These are phyloP conservation scores for Avena sativa DNA, from an alignment of 176 grass and related monocot genomes.

Conservation along the genomic window DNA sequence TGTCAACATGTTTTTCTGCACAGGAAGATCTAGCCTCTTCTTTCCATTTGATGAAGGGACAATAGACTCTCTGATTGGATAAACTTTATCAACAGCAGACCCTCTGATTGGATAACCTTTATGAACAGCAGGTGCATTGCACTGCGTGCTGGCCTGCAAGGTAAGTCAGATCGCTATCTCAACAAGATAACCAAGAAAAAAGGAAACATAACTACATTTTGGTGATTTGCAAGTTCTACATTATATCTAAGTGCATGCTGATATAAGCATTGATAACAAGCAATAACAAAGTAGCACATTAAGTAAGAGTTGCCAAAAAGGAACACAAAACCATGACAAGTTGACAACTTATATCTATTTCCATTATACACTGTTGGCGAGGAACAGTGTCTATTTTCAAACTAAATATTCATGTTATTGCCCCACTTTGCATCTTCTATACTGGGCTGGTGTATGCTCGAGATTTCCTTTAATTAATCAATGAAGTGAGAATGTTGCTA, in stretches of 20 bases:
- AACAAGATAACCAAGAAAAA: conserved; percentile 32
- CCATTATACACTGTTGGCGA: background rate
- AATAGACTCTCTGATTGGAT: conserved; percentile 51
- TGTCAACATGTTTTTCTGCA: conserved; percentile 92
- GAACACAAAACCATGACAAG: background rate
- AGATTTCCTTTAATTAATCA: conserved; percentile 20
- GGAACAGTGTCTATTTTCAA: background rate
- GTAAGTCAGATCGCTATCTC: conserved; percentile 8
- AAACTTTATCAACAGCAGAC: conserved; percentile 40
- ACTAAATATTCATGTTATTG: background rate
- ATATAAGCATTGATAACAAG: background rate
- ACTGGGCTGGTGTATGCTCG: background rate
- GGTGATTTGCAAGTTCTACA: conserved; percentile 3
- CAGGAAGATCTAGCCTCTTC: conserved; percentile 80
- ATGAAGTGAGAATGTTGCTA: conserved; percentile 9
- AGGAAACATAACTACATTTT: conserved; percentile 8
- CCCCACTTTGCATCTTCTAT: background rate
- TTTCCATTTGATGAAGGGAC: conserved; percentile 60
- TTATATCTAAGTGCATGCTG: conserved; percentile 13
- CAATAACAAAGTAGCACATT: conserved; percentile 28
- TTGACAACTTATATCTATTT: conserved; percentile 9
- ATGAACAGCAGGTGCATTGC: conserved; percentile 40
- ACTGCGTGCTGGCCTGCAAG: conserved; percentile 57
- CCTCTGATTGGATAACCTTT: conserved; percentile 47
- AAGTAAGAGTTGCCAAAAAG: background rate